Base-by-base conservation (phyloP, 805 yeast genomes). In the Starmerella cellae region DNA sequence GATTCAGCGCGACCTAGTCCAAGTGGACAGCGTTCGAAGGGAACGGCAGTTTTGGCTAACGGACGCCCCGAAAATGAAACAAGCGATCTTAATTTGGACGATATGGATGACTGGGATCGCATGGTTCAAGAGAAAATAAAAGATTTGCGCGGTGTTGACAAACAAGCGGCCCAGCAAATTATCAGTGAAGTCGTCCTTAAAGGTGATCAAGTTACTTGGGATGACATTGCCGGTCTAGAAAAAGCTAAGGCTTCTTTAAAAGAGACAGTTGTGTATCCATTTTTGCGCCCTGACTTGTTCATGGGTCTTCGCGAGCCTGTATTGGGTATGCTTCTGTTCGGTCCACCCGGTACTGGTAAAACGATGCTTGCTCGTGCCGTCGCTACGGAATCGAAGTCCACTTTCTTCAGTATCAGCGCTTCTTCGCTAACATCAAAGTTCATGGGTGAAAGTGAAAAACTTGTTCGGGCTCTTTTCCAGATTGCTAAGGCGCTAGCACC, bases 321-420 rank as follows among this genome's bases (percentile, higher is more conserved):
- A 0, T 66, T 94, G 45, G 97, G 97, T n/a, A 84, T 91, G 94
- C 67, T 88, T 18, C 63, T 88, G 33, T 88, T 85, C 65, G 98
- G 98, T 0, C 97, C 98, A 2, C 96, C 97, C 0, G 98, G 98
- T n/a, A 88, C 97, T 0, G 97, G 97, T 43, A 88, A 91, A 57
- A 87, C 96, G 1, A 87, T 88, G 97, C 70, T 88, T 51, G 96
- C 96, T 0, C 69, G 95, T 49, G 95, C 97, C 0, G 96, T 91
- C 2, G 97, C 96, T 2, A 82, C 93, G 2, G 97, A 91, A 64
- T 80, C 95, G 6, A 78, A 80, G 46, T 83, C 95, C 0, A 87
- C 95, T 0, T 88, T 88, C 57, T 88, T 88, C 60, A 76, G 91
- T 20, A 85, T 88, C 26, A 79, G 88, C 50, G 93, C 95, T 2